Evolutionary conservation across 1,284 basidiomycete species (phyloP), one percentile per base, ranked within the genome.

Genomic region (Boletellus sp.): DNA sequence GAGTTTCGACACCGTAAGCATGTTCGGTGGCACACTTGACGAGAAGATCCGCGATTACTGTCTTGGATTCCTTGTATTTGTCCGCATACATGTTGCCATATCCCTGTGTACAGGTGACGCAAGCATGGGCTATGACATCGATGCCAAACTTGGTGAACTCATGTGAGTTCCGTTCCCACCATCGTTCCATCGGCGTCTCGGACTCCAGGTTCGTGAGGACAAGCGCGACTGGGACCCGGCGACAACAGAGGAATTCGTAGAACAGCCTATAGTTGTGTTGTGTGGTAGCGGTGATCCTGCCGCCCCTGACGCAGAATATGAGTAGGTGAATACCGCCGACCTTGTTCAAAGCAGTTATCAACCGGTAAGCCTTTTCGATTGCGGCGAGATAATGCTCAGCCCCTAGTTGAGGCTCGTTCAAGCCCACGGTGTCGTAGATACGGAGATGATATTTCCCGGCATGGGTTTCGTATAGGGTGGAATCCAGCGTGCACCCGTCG

Each of bases 251-350:
- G 42, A 62, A 67, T 33, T 66, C 63, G 54, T 67, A 51, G 52
- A 67, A 67, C 5, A 67, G 49, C 30, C 65, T 47, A 42, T 70
- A 70, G 44, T 70, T 70, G 21, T 65, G 55, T 18, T 66, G 66
- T 24, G 62, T 60, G 16, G 60, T 65, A 13, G 62, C 55, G 12
- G 66, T 69, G 47, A 67, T 57, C 44, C 66, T 67, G 33, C 67
- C 65, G 13, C 64, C 65, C 21, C 67, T 66, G 44, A 70, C 49
- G 36, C 67, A 69, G 51, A 67, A 69, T 10, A 67, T 42, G 41
- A 67, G 66, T 5, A 70, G 48, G 49, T 68, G 58, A 33, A 69
- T 50, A 4, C 65, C 65, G n/a, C 63, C 63, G 8, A 37, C 54
- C 2, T 43, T 26, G 22, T 69, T 62, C 47, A 65, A 35, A 21